Percentiles rank a stretch among this genome's conserved stretches.
These are phyloP conservation scores for Serendipita sp. DNA, from an alignment of 768 basidiomycete species.

Conservation along the genomic window DNA sequence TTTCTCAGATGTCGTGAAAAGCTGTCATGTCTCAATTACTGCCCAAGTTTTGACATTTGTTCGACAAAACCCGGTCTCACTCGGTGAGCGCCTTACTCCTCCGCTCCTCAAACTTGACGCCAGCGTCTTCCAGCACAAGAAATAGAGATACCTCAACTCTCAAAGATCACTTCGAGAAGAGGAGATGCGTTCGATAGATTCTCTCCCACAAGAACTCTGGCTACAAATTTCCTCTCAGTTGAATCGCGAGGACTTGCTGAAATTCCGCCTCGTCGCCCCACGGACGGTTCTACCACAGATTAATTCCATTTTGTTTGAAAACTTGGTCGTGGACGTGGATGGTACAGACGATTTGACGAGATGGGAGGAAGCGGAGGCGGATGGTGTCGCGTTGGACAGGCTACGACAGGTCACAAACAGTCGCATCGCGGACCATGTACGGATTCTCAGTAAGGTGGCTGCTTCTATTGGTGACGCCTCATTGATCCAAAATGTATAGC, in stretches of 20 bases:
- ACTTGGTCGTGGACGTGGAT: not conserved
- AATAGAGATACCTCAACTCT: too few species aligned
- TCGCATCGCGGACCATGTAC: not conserved
- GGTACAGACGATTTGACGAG: not conserved
- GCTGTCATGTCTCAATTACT: too few species aligned
- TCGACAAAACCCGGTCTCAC: too few species aligned
- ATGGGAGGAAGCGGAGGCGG: slow-evolving; percentile 18
- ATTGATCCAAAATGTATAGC: not conserved
- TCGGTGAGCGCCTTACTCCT: not conserved
- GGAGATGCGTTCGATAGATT: not conserved
- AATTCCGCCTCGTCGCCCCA: not conserved
- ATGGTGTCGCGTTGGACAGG: slow-evolving; percentile 21
- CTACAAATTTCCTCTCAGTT: not conserved
- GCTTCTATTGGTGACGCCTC: not conserved
- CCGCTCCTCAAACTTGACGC: not conserved
- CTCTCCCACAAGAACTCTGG: not conserved
- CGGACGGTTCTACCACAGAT: not conserved
- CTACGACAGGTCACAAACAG: not conserved
- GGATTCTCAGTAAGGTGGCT: not conserved
- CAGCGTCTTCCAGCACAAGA: not conserved
- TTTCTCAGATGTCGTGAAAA: too few species aligned
- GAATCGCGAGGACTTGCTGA: not conserved
- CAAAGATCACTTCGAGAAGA: too few species aligned
- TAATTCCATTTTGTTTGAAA: not conserved
- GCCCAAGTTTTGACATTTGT: too few species aligned